These are phyloP conservation scores for Leptomonas seymouri DNA, from an alignment of 208 protist species.

Conservation along the genomic window DNA sequence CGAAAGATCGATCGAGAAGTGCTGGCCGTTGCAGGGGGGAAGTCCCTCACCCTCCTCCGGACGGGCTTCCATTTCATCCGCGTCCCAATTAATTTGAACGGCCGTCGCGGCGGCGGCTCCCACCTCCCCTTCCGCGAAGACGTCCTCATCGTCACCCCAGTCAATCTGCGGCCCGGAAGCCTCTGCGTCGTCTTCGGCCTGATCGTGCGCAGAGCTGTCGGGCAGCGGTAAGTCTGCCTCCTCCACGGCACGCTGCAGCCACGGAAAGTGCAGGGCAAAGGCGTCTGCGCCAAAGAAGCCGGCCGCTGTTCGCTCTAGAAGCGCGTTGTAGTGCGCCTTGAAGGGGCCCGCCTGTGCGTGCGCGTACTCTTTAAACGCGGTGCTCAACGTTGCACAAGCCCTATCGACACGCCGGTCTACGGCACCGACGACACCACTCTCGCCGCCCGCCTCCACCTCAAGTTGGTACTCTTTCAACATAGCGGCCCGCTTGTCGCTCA, in stretches of 20 bases:
- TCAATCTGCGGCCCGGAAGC: constrained; percentile 51
- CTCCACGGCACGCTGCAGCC: constrained; percentile 41
- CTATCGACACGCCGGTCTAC: constrained; percentile 45
- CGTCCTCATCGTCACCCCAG: constrained; percentile 59
- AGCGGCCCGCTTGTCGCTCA: constrained; percentile 35
- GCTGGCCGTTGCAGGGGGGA: constrained; percentile 17
- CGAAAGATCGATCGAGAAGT: constrained; percentile 52
- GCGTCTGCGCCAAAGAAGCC: constrained; percentile 35
- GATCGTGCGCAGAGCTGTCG: neutral
- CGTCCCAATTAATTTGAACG: constrained; percentile 41
- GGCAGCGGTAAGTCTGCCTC: constrained; percentile 23
- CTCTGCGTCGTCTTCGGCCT: neutral
- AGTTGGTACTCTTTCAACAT: constrained; percentile 55
- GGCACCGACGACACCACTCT: constrained; percentile 27
- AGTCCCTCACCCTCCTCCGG: constrained; percentile 28
- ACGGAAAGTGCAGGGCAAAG: constrained; percentile 67
- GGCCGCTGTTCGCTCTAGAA: constrained; percentile 31
- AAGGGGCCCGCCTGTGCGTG: constrained; percentile 29
- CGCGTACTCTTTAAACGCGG: constrained; percentile 38
- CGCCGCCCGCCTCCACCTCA: neutral
- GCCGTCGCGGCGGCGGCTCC: constrained; percentile 7
- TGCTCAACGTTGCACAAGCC: constrained; percentile 30
- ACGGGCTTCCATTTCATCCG: constrained; percentile 24
- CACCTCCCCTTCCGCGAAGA: neutral
- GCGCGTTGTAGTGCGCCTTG: constrained; percentile 40